These are phyloP conservation scores for Thalia dealbata DNA, from an alignment of 176 grass and related monocot species.

Conservation along the genomic window DNA sequence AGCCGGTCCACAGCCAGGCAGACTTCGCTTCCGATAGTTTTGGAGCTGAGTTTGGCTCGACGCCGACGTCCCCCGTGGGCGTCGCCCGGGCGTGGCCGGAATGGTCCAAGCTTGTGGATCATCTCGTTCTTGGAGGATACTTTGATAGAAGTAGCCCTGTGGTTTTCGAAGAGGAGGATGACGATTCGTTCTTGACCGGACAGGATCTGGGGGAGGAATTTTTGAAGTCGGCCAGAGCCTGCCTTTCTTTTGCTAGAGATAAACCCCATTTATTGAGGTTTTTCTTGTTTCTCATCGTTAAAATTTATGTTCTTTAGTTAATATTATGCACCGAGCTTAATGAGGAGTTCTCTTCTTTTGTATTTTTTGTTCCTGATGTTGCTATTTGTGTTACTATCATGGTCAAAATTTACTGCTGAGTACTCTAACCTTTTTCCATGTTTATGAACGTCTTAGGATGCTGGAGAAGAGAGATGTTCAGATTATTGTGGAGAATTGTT, in stretches of 20 bases:
- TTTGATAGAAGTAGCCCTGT: conserved; percentile 4
- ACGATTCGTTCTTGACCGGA: conserved; percentile 1
- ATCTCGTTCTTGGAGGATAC: conserved; percentile 44
- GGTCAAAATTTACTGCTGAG: conserved; percentile 2
- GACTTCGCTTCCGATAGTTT: conserved; percentile 16
- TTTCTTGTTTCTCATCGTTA: not conserved
- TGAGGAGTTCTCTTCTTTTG: not conserved
- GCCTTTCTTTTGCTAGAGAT: conserved; percentile 64
- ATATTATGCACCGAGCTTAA: not conserved
- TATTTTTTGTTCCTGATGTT: too few relatives aligned
- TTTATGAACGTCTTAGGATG: conserved; percentile 25
- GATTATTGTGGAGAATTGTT: conserved; percentile 47
- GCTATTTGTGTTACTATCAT: not conserved
- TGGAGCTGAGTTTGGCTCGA: conserved; percentile 1
- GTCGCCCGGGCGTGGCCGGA: conserved; percentile 32
- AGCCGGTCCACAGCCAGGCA: conserved; percentile 17
- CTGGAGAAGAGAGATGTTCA: conserved; percentile 54
- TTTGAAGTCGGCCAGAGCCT: conserved; percentile 30
- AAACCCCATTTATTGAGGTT: conserved; percentile 71
- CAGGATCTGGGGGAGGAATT: conserved; percentile 33
- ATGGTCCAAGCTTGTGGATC: conserved; percentile 57
- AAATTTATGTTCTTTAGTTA: not conserved
- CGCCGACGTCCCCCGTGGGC: not conserved
- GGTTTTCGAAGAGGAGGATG: conserved; percentile 5
- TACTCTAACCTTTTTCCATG: not conserved